Base-by-base conservation (phyloP, 2,329 filamentous ascomycete species). In the Calycina herbarum region DNA sequence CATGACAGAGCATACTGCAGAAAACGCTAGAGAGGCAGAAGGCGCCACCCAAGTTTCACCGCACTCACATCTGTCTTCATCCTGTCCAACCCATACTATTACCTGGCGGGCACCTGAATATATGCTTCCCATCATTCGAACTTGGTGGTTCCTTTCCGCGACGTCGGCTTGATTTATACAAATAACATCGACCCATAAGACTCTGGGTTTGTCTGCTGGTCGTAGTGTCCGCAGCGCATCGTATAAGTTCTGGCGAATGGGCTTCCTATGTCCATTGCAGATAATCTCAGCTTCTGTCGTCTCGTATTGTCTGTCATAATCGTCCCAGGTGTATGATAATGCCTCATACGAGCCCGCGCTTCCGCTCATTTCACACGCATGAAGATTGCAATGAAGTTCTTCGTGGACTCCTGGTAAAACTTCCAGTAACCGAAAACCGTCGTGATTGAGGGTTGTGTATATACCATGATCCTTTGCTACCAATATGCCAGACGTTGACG, bases 91-190 rank as follows among this genome's bases (percentile, higher is more conserved):
- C 61, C 61, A 63, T 11, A 38, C 11, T 15, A 61, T 13, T 8
- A 65, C 63, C 13, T 15, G 20, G 3, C 15, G 15, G 10, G 63
- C 63, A 45, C 45, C 13, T 5, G 13, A 33, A 38, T 45, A 65
- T 15, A 65, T 62, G 2, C n/a, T 48, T 3, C 48, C 59, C 63
- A 65, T 65, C 33, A 45, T 8, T 15, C 29, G 20, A 8, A 65
- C 54, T 51, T 61, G 63, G 13, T 24, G 24, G 17, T 48, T 57
- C 24, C 35, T 61, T 48, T 65, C 63, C 2, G 29, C 2, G 7
- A 17, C 11, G 31, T 61, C 40, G 27, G 20, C 13, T 51, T 65
- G 64, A 48, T 57, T 15, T 17, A 63, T 63, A 33, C 61, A 63
- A 35, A 58, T 40, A 4, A 54, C 61, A 59, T 63, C 61, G 5